A percentile compares a stretch with the other conserved stretches of the same genome.
Conservation (phyloP, 106 monocot genomes). For the Posidonia australis region DNA sequence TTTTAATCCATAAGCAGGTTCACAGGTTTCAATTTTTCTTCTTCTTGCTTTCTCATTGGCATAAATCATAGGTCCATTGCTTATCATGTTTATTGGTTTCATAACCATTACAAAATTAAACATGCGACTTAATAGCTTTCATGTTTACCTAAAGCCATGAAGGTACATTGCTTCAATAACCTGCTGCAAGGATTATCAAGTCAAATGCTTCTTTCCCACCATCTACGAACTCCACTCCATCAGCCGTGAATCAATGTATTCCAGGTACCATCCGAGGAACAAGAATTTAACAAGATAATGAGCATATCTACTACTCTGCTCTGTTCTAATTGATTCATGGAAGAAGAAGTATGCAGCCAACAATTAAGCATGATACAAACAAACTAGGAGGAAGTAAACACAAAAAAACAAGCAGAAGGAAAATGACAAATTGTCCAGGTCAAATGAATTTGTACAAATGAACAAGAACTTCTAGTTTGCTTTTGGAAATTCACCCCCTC, state of each 20-base stretch:
- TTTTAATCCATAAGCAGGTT: no score
- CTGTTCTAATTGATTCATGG: no score
- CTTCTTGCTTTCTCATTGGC: no score
- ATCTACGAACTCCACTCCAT: constrained; percentile 57
- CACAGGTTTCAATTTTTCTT: no score
- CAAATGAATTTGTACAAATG: no score
- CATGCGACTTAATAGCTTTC: no score
- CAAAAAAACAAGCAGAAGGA: neutral
- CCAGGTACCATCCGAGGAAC: constrained; percentile 50
- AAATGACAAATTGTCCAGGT: neutral
- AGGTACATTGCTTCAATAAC: constrained; percentile 72
- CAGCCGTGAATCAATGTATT: constrained; percentile 29
- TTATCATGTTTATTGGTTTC: no score
- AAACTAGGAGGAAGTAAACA: neutral
- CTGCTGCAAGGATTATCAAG: constrained; percentile 68
- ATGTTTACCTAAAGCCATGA: constrained; percentile 74
- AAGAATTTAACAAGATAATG: neutral
- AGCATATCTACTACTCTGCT: neutral
- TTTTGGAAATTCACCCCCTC: no score
- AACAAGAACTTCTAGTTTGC: no score
- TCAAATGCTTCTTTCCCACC: constrained; percentile 51
- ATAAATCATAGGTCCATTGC: no score
- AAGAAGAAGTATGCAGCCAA: neutral
- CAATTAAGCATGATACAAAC: neutral
- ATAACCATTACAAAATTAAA: no score